These are phyloP conservation scores for Neofusicoccum cordaticola DNA, from an alignment of 2,329 filamentous ascomycete genomes.

Conservation along the genomic window DNA sequence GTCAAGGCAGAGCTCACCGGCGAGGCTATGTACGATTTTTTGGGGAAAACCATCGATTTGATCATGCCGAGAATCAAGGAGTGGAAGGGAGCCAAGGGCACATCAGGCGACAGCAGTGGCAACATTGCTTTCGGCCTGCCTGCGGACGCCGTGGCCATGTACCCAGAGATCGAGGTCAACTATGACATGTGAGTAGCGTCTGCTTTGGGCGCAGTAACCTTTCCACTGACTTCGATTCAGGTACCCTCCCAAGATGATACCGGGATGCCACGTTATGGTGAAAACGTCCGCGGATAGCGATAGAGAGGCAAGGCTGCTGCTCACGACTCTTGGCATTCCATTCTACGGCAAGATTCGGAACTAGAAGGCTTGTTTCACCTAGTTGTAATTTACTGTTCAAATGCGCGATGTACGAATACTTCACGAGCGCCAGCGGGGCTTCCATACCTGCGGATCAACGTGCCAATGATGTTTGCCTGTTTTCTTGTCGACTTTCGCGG, in stretches of 20 bases:
- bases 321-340: constrained; percentile 70
- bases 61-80: constrained; percentile 96
- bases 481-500: not conserved
- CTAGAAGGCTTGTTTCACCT: constrained; percentile 27
- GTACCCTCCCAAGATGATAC: constrained; percentile 72
- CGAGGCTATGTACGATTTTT: constrained; percentile 82
- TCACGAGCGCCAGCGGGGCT: not conserved
- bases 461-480: not conserved
- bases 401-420: not conserved
- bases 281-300: constrained; percentile 84
- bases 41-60: constrained; percentile 85
- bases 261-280: constrained; percentile 78
- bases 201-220: too few relatives aligned
- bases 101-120: constrained; percentile 80
- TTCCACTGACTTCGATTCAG: constrained; percentile 43
- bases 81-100: constrained; percentile 76
- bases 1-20: constrained; percentile 76
- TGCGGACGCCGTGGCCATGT: constrained; percentile 72
- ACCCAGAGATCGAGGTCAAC: constrained; percentile 93
- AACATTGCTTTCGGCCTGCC: constrained; percentile 82
- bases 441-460: not conserved
- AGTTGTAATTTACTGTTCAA: constrained; percentile 1
- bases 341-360: constrained; percentile 73
- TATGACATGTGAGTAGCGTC: constrained; percentile 71
- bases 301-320: constrained; percentile 75